Evolutionary conservation across 2,329 filamentous ascomycete genomes (phyloP), one percentile per base, ranked within the genome.

Genomic region (Polytolypa hystricis): DNA sequence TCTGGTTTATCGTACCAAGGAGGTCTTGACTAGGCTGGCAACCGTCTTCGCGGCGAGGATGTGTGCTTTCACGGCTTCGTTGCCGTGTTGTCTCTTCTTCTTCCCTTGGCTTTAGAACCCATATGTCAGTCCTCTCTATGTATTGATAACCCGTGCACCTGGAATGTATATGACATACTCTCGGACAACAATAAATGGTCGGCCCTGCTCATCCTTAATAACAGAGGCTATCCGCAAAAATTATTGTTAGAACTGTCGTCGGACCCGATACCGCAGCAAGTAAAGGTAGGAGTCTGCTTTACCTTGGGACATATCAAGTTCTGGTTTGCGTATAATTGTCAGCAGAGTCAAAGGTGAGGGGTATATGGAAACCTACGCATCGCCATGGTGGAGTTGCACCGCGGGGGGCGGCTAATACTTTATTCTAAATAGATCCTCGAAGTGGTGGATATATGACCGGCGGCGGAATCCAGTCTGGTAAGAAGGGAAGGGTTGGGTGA

Each of bases 141-240:
- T 23, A 2, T 29, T 29, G 28, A 40, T 36, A 20, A 31, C 10
- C 23, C 12, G 25, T 20, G 33, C 18, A 28, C n/a, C n/a, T n/a
- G 10, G 11, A 21, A 30, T 19, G 23, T 35, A 30, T 28, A 11
- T 43, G 40, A 74, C 83, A 52, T 74, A 93, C 85, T 98, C 91
- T 79, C 91, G 76, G 52, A 98, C 91, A 47, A 98, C 81, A 59
- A 98, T 98, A 65, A 98, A 98, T 26, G 91, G 91, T 58, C 91
- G 78, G 44, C 91, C 91, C 62, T 91, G 80, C 68, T 98, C 91
- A 73, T 98, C 91, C 71, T 94, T 94, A 71, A 95, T 77, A 63
- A 98, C 66, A 62, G 75, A 71, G 54, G 77, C 77, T 76, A 46
- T 51, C 38, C 35, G 35, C 50, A 19, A 11, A n/a, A n/a, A n/a